Base-by-base conservation (phyloP, 306 rosid genomes). In the Malus sieversii region DNA sequence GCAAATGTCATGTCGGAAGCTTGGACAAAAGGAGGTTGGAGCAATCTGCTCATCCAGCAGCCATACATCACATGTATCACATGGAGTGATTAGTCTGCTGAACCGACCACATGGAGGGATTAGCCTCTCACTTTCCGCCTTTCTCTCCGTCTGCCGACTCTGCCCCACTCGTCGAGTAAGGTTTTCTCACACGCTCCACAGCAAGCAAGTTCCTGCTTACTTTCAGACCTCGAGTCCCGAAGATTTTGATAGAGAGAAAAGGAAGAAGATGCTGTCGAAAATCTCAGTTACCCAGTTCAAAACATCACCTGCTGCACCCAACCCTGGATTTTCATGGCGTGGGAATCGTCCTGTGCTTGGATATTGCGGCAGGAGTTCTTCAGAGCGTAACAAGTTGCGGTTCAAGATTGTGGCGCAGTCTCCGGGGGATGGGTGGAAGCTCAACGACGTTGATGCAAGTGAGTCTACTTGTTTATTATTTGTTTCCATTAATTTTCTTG, bases 371-470 rank as follows among this genome's bases (percentile, higher is more conserved):
- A 75, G 73, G 75, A 66, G 76, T 16, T 63, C 78, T 60, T 85
- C 88, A 2, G 80, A 85, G 73, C 48, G 19, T 22, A 82, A 81
- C 8, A 90, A 82, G 33, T 74, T 67, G 60, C 88, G 96, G 15
- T 88, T 92, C 78, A 92, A 86, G 82, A 77, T 84, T 70, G 80
- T 83, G 65, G 80, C 82, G 0, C 76, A 83, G 52, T 92, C 97
- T 72, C 62, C 86, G 63, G 92, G 96, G 35, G 92, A 89, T 81
- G 86, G 45, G 79, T 92, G 83, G 91, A 88, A 92, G 86, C 93
- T 89, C 66, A 80, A 76, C 65, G 90, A 90, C 82, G 57, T 95
- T 38, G 86, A 70, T 84, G 75, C 93, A 44, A 62, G 98, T 92
- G 74, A 74, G 86, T 68, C 12, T 65, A 71, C 57, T 18, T 4